These are phyloP conservation scores for Chalara sp. DNA, from an alignment of 2,329 filamentous ascomycete genomes.

Conservation along the genomic window DNA sequence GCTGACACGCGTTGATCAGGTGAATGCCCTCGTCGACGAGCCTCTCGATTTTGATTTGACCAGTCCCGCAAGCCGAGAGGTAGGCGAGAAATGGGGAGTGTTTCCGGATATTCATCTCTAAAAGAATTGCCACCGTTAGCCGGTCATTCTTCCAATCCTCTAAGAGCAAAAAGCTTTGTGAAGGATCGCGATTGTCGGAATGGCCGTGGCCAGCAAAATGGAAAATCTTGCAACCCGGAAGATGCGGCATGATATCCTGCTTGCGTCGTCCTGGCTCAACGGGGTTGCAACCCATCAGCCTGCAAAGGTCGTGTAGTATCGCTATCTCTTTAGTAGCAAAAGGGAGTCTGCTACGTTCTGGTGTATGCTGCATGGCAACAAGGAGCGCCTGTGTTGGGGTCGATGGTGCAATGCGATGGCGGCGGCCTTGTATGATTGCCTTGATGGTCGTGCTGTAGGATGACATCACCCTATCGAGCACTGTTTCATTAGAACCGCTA, in stretches of 20 bases:
- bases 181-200: slow-evolving; percentile 24
- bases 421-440: background rate
- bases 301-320: background rate
- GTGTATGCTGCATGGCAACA: background rate
- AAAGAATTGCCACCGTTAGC: background rate
- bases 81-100: slow-evolving; percentile 10
- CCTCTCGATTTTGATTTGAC: slow-evolving; percentile 13
- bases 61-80: slow-evolving; percentile 24
- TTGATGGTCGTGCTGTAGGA: slow-evolving; percentile 23
- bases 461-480: slow-evolving; percentile 31
- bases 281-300: background rate
- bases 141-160: slow-evolving; percentile 10
- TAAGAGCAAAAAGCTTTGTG: slow-evolving; percentile 25
- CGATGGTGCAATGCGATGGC: background rate
- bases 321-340: background rate
- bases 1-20: slow-evolving; percentile 31
- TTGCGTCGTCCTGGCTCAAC: background rate
- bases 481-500: slow-evolving; percentile 14
- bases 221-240: background rate
- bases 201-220: background rate
- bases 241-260: background rate
- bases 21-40: slow-evolving; percentile 33
- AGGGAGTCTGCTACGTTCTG: background rate
- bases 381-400: background rate
- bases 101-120: background rate